Evolutionary conservation across 495 filamentous ascomycete species (phyloP).

Genomic region (Tuber borchii): DNA sequence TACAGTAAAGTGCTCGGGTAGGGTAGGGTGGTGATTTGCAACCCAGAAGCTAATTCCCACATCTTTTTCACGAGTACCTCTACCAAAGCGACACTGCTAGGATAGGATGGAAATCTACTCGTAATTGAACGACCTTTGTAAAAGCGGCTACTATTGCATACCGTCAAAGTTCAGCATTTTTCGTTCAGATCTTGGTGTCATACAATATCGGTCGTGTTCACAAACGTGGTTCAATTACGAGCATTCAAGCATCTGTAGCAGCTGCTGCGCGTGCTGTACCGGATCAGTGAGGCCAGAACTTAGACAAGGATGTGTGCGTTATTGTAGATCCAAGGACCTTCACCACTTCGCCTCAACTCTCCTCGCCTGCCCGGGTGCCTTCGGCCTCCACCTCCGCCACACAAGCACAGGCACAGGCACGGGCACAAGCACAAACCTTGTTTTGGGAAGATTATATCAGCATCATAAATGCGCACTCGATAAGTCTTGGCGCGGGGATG

Average conservation of each 20-base stretch:
- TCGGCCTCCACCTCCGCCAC: no score
- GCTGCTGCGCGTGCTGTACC: not conserved
- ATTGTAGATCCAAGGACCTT: not conserved
- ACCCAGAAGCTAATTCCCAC: not conserved
- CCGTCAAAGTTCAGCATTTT: no score
- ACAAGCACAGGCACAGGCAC: not conserved
- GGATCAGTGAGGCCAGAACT: not conserved
- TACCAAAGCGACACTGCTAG: not conserved
- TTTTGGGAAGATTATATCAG: not conserved
- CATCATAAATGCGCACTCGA: slow-evolving; percentile 2
- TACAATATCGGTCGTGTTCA: no score
- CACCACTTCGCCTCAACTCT: not conserved
- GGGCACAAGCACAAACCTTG: not conserved
- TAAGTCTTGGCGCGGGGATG: not conserved
- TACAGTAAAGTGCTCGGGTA: not conserved
- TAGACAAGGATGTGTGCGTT: not conserved
- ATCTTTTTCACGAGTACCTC: not conserved
- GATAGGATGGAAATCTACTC: not conserved
- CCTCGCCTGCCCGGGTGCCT: not conserved
- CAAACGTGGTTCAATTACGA: no score
- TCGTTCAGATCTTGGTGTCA: no score
- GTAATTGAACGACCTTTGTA: no score
- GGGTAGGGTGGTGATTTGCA: not conserved
- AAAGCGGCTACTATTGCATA: no score
- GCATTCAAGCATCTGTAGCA: not conserved